Percentiles rank a stretch among this genome's conserved stretches.
These are phyloP conservation scores for Haplographium delicatum DNA, from an alignment of 495 filamentous ascomycete species.

Conservation along the genomic window DNA sequence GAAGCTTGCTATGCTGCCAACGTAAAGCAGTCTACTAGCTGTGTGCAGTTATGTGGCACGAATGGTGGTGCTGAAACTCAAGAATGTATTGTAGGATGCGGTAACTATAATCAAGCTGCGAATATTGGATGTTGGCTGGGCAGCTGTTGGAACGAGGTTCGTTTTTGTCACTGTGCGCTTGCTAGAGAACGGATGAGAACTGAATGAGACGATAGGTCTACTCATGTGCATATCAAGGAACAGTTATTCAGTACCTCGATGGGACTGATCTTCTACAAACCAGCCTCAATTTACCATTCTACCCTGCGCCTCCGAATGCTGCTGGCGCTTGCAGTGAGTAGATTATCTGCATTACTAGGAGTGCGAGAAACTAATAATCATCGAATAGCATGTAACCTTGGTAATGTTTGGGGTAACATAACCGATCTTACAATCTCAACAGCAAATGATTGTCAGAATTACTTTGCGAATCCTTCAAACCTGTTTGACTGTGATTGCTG, in stretches of 20 bases:
- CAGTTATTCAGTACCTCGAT: neutral
- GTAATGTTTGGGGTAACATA: neutral
- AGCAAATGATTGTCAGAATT: neutral
- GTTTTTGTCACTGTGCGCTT: neutral
- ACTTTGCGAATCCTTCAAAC: neutral
- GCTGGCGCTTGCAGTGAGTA: neutral
- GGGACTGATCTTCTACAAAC: conserved; percentile 1
- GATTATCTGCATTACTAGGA: neutral
- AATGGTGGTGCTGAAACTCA: neutral
- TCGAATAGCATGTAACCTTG: conserved; percentile 1
- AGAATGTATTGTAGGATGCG: neutral
- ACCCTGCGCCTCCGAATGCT: neutral
- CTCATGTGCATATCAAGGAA: conserved; percentile 1
- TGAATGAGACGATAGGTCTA: neutral
- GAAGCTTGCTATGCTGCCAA: neutral
- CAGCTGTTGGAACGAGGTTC: conserved; percentile 1
- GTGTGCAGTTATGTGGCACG: neutral
- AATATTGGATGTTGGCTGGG: conserved; percentile 3
- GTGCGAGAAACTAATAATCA: neutral
- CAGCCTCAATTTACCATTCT: neutral
- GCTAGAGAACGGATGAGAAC: neutral
- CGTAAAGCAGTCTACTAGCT: neutral
- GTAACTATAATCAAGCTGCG: neutral
- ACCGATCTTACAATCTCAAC: neutral
- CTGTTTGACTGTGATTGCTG: conserved; percentile 1